These are phyloP conservation scores for Rhizopogon salebrosus DNA, from an alignment of 768 basidiomycete species.

Conservation along the genomic window DNA sequence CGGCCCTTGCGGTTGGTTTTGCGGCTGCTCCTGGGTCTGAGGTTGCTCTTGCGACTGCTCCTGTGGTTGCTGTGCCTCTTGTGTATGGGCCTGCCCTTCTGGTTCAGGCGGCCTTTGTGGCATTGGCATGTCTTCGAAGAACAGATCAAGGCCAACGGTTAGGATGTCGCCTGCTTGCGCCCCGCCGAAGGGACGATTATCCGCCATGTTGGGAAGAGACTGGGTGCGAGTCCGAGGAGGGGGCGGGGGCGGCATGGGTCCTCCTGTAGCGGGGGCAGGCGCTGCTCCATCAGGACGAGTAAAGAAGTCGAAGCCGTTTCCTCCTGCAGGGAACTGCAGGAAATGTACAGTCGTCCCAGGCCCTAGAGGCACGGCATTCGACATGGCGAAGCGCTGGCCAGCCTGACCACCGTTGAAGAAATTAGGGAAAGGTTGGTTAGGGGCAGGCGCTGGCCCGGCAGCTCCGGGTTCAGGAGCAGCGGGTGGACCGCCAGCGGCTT, in stretches of 20 bases:
- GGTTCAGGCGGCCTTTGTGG: background rate
- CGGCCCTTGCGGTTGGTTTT: background rate
- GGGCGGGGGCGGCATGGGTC: constrained; percentile 6
- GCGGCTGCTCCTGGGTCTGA: background rate
- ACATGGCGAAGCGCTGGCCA: constrained; percentile 7
- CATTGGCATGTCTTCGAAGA: constrained; percentile 15
- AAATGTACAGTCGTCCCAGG: constrained; percentile 19
- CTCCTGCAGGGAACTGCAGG: constrained; percentile 21
- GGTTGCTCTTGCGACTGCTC: background rate
- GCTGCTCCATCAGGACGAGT: background rate
- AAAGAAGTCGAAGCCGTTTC: background rate
- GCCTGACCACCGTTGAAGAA: constrained; percentile 1
- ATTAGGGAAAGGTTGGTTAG: constrained; percentile 6
- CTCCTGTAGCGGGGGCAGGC: constrained; percentile 2
- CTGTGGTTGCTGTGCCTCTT: background rate
- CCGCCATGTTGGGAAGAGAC: constrained; percentile 14
- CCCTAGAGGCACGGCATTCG: constrained; percentile 12
- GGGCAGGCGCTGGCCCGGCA: constrained; percentile 1
- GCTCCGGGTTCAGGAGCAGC: background rate
- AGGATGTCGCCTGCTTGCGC: constrained; percentile 21
- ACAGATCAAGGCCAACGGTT: constrained; percentile 38
- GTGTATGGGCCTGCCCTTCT: background rate
- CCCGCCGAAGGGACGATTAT: constrained; percentile 8
- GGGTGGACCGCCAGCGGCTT: background rate
- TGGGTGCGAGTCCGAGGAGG: constrained; percentile 5